Conservation (phyloP, 305 asterid genomes). For the Solanum hybrid region DNA sequence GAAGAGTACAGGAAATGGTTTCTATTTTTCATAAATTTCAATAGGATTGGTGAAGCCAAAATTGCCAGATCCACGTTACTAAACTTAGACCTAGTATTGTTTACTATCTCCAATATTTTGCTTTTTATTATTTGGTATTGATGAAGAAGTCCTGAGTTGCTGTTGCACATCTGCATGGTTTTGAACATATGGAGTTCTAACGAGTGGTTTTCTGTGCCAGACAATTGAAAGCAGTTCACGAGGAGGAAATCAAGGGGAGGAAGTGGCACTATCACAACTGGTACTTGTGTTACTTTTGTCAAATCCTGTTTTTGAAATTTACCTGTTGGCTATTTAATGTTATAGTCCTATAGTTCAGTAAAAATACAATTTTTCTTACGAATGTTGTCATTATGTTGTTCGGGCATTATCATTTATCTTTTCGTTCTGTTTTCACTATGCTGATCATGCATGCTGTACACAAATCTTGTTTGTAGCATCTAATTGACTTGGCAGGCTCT, state of each 20-base stretch:
- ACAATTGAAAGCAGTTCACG: slow-evolving; percentile 66
- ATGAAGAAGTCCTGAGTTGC: neutral
- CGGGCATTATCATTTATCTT: neutral
- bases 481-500: slow-evolving; percentile 90
- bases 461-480: slow-evolving; percentile 46
- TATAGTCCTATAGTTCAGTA: neutral
- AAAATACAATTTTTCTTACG: neutral
- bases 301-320: neutral
- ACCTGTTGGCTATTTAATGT: neutral
- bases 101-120: neutral
- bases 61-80: neutral
- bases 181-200: neutral
- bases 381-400: neutral
- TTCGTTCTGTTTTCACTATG: neutral
- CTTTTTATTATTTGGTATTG: neutral
- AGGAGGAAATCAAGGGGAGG: slow-evolving; percentile 56
- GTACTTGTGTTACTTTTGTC: slow-evolving; percentile 27
- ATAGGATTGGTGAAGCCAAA: neutral
- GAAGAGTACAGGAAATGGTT: neutral
- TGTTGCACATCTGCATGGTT: neutral
- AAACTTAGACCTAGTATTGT: neutral
- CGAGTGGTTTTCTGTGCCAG: slow-evolving; percentile 27
- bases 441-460: neutral
- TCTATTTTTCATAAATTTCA: neutral
- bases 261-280: slow-evolving; percentile 63